A percentile compares a stretch with the other conserved stretches of the same genome.
These are phyloP conservation scores for Cutaneotrichosporon arboriforme DNA, from an alignment of 1,284 basidiomycete species.

Conservation along the genomic window DNA sequence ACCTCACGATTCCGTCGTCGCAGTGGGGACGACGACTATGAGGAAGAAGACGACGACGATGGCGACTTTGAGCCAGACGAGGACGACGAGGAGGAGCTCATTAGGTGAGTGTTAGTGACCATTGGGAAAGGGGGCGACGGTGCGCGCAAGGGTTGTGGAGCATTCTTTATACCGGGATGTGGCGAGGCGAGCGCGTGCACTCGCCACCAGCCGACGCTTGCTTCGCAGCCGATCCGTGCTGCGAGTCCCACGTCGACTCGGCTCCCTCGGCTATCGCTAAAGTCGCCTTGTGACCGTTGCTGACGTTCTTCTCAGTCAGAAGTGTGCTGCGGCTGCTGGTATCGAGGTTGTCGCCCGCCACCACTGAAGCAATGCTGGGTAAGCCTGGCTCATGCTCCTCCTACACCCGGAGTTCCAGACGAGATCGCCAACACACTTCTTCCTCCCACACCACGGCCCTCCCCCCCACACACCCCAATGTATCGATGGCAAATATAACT, in stretches of 20 bases:
- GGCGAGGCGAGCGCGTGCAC: background rate
- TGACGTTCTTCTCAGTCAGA: background rate
- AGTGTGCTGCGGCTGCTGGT: slow-evolving; percentile 33
- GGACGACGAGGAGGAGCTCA: slow-evolving; percentile 33
- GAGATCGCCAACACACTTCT: no score
- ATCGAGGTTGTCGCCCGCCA: slow-evolving; percentile 45
- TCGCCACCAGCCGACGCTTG: background rate
- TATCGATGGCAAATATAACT: no score
- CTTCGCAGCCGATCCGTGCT: background rate
- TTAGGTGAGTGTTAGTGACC: slow-evolving; percentile 1
- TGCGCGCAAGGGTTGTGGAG: background rate
- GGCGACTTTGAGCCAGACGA: slow-evolving; percentile 38
- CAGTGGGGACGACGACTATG: slow-evolving; percentile 23
- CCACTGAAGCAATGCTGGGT: slow-evolving; percentile 12
- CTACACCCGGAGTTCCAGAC: no score
- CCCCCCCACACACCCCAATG: no score
- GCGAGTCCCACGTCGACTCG: background rate
- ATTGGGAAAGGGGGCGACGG: background rate
- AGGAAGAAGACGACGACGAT: slow-evolving; percentile 34
- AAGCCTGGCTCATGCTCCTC: no score
- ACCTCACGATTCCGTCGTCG: slow-evolving; percentile 9
- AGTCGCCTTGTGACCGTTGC: background rate
- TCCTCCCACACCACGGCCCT: no score
- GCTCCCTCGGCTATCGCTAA: no score
- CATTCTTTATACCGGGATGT: background rate